These are phyloP conservation scores for Ulota crispa DNA, from an alignment of 225 moss, liverwort and hornwort species.

Conservation along the genomic window DNA sequence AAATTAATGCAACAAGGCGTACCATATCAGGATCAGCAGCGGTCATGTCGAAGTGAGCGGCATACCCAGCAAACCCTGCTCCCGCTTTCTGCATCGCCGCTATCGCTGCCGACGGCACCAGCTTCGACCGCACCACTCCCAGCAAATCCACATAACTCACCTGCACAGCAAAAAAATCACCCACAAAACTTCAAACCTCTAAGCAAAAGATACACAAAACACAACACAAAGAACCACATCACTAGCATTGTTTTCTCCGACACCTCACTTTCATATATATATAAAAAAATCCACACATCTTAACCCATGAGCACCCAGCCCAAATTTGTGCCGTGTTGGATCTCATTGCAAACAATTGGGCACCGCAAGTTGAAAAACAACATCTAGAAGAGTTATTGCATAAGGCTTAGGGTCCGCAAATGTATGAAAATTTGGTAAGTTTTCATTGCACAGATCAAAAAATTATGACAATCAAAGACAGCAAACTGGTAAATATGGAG, in stretches of 20 bases:
- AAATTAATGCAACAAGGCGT: not conserved
- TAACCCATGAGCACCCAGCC: too few species aligned
- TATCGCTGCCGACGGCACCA: constrained; percentile 74
- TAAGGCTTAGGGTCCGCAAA: too few species aligned
- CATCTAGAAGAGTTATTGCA: too few species aligned
- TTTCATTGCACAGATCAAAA: too few species aligned
- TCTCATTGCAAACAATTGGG: too few species aligned
- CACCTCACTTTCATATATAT: not conserved
- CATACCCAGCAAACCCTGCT: constrained; percentile 88
- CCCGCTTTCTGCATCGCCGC: constrained; percentile 56
- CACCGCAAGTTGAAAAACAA: too few species aligned
- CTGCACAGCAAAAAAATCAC: constrained; percentile 29
- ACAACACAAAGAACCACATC: not conserved
- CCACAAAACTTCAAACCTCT: not conserved
- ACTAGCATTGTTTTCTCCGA: not conserved
- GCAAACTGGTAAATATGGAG: too few species aligned
- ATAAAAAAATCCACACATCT: too few species aligned
- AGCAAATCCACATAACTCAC: constrained; percentile 86
- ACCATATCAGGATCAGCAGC: constrained; percentile 88
- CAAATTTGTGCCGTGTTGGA: too few species aligned
- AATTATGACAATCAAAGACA: too few species aligned
- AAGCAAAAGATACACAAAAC: not conserved
- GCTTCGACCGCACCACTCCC: constrained; percentile 82
- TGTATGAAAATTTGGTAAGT: too few species aligned
- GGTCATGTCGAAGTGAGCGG: constrained; percentile 82